A percentile compares a stretch with the other conserved stretches of the same genome.
Conservation (phyloP, 495 filamentous ascomycete species). For the Aspergillus olivimuriae region DNA sequence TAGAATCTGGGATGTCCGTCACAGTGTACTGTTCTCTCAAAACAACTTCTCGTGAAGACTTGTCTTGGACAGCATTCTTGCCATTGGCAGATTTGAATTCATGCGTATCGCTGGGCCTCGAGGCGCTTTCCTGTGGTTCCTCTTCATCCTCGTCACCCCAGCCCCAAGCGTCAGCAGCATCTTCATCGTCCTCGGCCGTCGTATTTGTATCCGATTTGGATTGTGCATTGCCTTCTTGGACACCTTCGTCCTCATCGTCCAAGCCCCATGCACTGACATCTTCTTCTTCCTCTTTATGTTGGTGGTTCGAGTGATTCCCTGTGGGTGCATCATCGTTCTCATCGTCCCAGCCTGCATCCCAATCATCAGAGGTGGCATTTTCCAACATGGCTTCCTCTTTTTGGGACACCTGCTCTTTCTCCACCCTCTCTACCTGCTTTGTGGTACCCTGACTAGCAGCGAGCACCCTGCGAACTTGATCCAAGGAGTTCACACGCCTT, state of each 20-base stretch:
- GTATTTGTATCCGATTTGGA: conserved; percentile 13
- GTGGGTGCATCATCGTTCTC: conserved; percentile 42
- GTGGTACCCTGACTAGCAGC: conserved; percentile 54
- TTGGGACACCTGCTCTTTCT: conserved; percentile 69
- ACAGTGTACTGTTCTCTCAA: conserved; percentile 82
- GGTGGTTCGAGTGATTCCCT: conserved; percentile 10
- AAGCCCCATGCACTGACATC: conserved; percentile 62
- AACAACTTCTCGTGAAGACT: conserved; percentile 54
- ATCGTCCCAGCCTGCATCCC: conserved; percentile 71
- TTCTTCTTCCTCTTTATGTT: conserved; percentile 45
- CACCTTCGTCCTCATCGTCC: conserved; percentile 47
- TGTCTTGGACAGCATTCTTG: conserved; percentile 8
- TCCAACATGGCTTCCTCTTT: conserved; percentile 58
- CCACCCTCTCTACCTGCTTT: conserved; percentile 70
- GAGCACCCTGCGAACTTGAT: conserved; percentile 63
- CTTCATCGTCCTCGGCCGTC: conserved; percentile 27
- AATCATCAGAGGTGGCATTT: conserved; percentile 56
- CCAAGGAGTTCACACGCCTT: conserved; percentile 68
- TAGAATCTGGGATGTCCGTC: conserved; percentile 72
- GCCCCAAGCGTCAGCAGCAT: conserved; percentile 60
- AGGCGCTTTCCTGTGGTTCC: conserved; percentile 8
- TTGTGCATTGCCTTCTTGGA: conserved; percentile 17
- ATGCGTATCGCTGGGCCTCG: conserved; percentile 12
- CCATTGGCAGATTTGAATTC: conserved; percentile 13
- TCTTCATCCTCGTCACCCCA: conserved; percentile 59